Evolutionary conservation across 2,329 filamentous ascomycete species (phyloP).

Genomic region (Ophiocordyceps camponoti-rufipedis): DNA sequence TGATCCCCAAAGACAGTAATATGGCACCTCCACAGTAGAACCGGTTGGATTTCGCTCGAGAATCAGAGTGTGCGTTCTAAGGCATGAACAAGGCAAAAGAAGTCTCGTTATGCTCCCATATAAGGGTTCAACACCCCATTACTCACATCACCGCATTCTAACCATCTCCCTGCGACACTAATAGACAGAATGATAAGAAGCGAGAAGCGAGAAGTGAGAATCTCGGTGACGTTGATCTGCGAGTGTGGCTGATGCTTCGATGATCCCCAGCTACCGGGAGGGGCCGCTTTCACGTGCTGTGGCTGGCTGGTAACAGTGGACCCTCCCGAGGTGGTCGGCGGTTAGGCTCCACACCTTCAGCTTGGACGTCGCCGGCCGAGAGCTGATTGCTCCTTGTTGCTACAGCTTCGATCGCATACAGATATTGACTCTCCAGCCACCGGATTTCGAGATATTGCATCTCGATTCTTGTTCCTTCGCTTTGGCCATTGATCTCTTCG

Average conservation of each 20-base stretch:
- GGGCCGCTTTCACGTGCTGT: background rate
- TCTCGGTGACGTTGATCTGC: background rate
- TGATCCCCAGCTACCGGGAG: background rate
- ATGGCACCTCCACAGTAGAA: too few species aligned
- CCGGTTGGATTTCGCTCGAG: too few species aligned
- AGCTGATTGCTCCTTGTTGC: background rate
- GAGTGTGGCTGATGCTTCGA: background rate
- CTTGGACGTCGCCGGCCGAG: background rate
- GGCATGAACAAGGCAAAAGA: too few species aligned
- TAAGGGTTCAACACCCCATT: background rate
- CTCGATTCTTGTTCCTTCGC: background rate
- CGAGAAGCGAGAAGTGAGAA: background rate
- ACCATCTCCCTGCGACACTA: too few species aligned
- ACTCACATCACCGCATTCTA: too few species aligned
- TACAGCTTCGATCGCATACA: background rate
- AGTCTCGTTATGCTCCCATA: too few species aligned
- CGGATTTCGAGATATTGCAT: background rate
- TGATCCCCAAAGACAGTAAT: too few species aligned
- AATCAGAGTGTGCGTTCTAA: too few species aligned
- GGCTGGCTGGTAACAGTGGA: background rate
- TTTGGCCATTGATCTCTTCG: background rate
- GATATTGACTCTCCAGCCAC: slow-evolving; percentile 2
- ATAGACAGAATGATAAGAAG: background rate
- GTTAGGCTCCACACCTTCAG: background rate
- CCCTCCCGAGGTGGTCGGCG: too few species aligned